A percentile compares a stretch with the other conserved stretches of the same genome.
These are phyloP conservation scores for Durusdinium trenchii DNA, from an alignment of 73 alveolate species.

Conservation along the genomic window DNA sequence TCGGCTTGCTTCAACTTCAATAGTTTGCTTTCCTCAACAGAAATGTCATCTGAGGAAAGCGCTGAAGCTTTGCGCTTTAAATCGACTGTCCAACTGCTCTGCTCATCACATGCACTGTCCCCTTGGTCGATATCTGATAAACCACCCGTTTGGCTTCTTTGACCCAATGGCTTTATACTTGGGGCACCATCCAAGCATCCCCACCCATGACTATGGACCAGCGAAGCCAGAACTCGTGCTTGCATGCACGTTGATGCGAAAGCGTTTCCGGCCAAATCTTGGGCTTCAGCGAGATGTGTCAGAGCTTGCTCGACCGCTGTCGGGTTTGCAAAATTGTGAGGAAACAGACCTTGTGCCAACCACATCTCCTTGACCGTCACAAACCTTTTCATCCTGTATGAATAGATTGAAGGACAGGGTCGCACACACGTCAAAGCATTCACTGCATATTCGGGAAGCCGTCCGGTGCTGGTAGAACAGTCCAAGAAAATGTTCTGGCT, in stretches of 20 bases:
- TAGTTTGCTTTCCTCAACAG: neutral
- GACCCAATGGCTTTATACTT: neutral
- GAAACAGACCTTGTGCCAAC: neutral
- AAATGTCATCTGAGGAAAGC: neutral
- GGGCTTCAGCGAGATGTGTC: neutral
- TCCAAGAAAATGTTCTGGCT: neutral
- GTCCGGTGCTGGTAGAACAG: neutral
- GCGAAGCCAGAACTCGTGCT: neutral
- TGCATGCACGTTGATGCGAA: neutral
- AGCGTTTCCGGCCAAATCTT: constrained; percentile 1
- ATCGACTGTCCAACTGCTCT: neutral
- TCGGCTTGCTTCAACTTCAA: too few relatives aligned
- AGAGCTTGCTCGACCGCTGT: neutral
- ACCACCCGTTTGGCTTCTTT: neutral
- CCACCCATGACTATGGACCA: neutral
- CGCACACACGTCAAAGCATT: neutral
- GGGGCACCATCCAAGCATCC: neutral
- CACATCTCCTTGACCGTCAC: neutral
- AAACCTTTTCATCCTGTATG: neutral
- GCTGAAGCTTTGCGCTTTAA: neutral
- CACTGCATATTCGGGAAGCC: neutral
- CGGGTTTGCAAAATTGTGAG: neutral
- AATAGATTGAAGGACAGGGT: neutral
- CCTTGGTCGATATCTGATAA: neutral
- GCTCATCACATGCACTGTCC: neutral